These are phyloP conservation scores for Platanus orientalis DNA, from an alignment of 164 flowering plant species.

Conservation along the genomic window DNA sequence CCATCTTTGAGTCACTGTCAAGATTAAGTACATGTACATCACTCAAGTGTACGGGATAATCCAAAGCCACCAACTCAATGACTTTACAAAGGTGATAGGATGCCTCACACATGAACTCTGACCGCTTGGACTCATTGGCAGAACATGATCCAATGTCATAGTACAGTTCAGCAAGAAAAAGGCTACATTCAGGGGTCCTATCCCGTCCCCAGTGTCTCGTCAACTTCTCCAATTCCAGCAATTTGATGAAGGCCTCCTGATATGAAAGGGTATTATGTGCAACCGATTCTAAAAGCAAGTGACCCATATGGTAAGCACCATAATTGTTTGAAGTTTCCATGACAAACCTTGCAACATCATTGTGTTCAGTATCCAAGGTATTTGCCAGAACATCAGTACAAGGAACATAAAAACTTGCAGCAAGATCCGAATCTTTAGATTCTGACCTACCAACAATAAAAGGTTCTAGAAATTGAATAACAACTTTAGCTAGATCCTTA, in stretches of 20 bases:
- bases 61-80: conserved; percentile 70
- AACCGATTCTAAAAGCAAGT: conserved; percentile 73
- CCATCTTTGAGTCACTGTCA: conserved; percentile 4
- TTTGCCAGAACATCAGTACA: conserved; percentile 20
- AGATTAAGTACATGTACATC: conserved; percentile 11
- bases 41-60: conserved; percentile 30
- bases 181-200: conserved; percentile 71
- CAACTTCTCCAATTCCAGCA: conserved; percentile 83
- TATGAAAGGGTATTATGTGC: conserved; percentile 37
- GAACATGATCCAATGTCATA: conserved; percentile 63
- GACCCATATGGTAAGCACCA: conserved; percentile 82
- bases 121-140: conserved; percentile 25
- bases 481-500: conserved; percentile 61
- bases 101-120: conserved; percentile 54
- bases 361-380: conserved; percentile 34
- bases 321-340: conserved; percentile 47
- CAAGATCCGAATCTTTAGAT: conserved; percentile 24
- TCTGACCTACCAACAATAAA: conserved; percentile 43
- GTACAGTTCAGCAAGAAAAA: conserved; percentile 87
- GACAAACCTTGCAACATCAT: conserved; percentile 51
- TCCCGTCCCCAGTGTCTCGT: conserved; percentile 69
- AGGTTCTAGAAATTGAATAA: conserved; percentile 54
- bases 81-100: conserved; percentile 87
- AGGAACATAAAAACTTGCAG: conserved; percentile 18
- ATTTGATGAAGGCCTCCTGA: conserved; percentile 49